Conservation (phyloP, 495 filamentous ascomycete species). For the Pyrenopolyporus hunteri region DNA sequence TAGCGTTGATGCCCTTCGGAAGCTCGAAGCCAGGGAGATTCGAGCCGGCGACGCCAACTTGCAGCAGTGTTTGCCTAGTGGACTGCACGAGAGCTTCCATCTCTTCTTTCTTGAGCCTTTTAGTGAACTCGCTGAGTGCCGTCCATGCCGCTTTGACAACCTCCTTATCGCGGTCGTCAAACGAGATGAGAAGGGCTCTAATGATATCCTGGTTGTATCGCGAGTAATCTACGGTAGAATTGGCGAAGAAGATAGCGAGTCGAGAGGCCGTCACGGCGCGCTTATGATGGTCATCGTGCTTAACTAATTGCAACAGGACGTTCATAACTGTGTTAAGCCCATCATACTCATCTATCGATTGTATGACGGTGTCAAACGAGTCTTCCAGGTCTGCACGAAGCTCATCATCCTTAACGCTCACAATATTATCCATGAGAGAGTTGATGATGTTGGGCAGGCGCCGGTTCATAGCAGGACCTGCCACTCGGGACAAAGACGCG, state of each 20-base stretch:
- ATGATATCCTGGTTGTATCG: conserved; percentile 95
- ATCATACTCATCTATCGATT: conserved; percentile 95
- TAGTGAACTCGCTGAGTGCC: conserved; percentile 85
- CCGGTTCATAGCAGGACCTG: conserved; percentile 85
- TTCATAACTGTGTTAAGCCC: conserved; percentile 95
- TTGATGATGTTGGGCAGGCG: conserved; percentile 88
- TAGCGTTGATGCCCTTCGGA: conserved; percentile 96
- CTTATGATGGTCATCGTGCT: conserved; percentile 89
- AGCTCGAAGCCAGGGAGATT: conserved; percentile 88
- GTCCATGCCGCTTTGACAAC: conserved; percentile 94
- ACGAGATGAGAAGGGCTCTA: conserved; percentile 83
- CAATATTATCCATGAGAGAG: conserved; percentile 88
- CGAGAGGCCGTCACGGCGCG: conserved; percentile 78
- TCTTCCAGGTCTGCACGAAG: conserved; percentile 73
- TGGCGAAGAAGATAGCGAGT: conserved; percentile 85
- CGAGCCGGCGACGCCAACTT: conserved; percentile 85
- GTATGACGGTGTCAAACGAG: conserved; percentile 84
- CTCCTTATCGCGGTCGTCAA: conserved; percentile 81
- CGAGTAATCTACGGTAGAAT: conserved; percentile 84
- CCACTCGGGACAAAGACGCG: conserved; percentile 90
- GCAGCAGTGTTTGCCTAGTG: conserved; percentile 80
- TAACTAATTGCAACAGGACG: conserved; percentile 82
- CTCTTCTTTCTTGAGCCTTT: conserved; percentile 91
- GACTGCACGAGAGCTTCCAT: conserved; percentile 94
- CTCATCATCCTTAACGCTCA: conserved; percentile 75